Evolutionary conservation across 2,329 filamentous ascomycete genomes (phyloP), one percentile per base, ranked within the genome.

Genomic region (Alternaria sp.): DNA sequence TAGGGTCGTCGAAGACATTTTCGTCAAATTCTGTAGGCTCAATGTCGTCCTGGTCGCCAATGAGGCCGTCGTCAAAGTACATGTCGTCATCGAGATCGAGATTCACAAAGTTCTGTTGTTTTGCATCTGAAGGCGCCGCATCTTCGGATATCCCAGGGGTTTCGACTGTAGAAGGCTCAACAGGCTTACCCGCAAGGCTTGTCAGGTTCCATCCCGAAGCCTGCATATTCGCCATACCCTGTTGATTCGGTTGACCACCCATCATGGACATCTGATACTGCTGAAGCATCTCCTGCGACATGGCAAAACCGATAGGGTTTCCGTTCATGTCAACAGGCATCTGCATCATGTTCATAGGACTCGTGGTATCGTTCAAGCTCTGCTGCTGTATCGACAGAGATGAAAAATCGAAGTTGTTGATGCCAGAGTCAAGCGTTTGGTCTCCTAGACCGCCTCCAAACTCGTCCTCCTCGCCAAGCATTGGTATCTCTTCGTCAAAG

Each of bases 11-110:
- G 71, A 93, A 92, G 14, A 92, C 84, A 6, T 88, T 90, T 74
- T 93, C 90, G 62, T 93, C 90, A 73, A 93, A 92, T 2, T 85
- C 82, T 0, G 81, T 80, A 1, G 83, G 82, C 28, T 89, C 86
- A 5, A 76, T 71, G 9, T 70, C 73, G 18, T 83, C 83, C 70
- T 86, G 78, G 59, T 83, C 84, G 50, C 85, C 84, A 14, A 85
- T 83, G 66, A 87, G 78, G 3, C 88, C 89, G 70, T 88, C 88
- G 64, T 91, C 88, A 70, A 90, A 92, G 74, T 92, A 92, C 30
- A 92, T 80, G 64, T 92, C 90, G 66, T 87, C 84, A 22, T 52
- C 78, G 16, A 77, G 65, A 49, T 69, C 68, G 12, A 64, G n/a
- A 2, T 60, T 45, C 18, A 44, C 60, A 30, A 61, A 57, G 40